Base-by-base conservation (phyloP, 2,329 filamentous ascomycete genomes). In the Colletotrichum sp. region DNA sequence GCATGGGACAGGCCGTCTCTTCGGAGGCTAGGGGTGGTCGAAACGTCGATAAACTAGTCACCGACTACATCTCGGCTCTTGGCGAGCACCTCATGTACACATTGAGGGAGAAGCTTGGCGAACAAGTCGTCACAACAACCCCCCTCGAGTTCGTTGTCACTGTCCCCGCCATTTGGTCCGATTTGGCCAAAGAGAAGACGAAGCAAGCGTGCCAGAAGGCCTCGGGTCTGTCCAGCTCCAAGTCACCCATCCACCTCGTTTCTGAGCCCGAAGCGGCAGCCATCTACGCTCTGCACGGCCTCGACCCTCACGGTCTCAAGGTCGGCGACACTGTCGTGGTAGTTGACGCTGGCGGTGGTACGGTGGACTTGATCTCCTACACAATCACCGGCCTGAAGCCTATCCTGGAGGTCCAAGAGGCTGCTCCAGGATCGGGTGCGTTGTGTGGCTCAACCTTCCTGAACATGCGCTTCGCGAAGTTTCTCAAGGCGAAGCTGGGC, bases 111-210 rank as follows among this genome's bases (percentile, higher is more conserved):
- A 84, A 85, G 6, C 80, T 91, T 2, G 87, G 87, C 3, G 80
- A 81, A 2, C 83, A 83, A 3, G 84, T 88, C 24, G 81, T 90
- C 7, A 81, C 82, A 6, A 86, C 82, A 21, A 90, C 84, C 0
- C 84, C 87, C 0, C 85, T 90, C 76, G 86, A 91, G 70, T 91
- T 90, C 72, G 86, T 92, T 60, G 82, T 92, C 24, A 91, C 90
- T 0, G 90, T 92, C 1, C 90, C 90, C 1, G 90, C 90, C 7
- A 89, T 92, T 9, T 92, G 90, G 90, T 89, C 87, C 49, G 89
- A 91, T 60, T 83, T 84, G 7, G 89, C 90, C 34, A 91, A 90
- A 68, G 85, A 89, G 57, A 86, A 86, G 44, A 92, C 89, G 2
- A 83, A 84, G 62, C 82, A 85, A 66, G 88, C 88, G 18, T 88